phyloP scores from a whole-genome alignment of 306 rosid species.

The Inga laurina region DNA sequence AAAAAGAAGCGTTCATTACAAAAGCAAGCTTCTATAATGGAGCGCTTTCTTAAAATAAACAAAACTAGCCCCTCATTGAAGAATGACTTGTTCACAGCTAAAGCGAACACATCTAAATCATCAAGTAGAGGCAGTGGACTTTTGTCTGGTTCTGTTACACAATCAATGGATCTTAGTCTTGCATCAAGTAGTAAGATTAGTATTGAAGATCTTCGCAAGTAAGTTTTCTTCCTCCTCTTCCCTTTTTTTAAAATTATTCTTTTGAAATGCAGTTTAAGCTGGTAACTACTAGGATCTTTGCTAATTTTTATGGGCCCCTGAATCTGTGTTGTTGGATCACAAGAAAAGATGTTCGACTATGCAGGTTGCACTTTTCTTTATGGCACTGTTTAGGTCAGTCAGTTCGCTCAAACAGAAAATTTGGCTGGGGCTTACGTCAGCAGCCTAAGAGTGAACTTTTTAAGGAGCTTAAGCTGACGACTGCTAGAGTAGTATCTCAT shows the following conservation, averaged over 20 bases:
- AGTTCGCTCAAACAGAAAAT: conserved; percentile 57
- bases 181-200: conserved; percentile 45
- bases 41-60: conserved; percentile 74
- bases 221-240: conserved; percentile 22
- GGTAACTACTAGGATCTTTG: neutral
- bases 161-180: conserved; percentile 69
- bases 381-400: conserved; percentile 67
- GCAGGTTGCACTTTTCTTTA: conserved; percentile 71
- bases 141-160: conserved; percentile 56
- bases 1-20: conserved; percentile 65
- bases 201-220: conserved; percentile 65
- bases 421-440: conserved; percentile 79
- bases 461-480: conserved; percentile 78
- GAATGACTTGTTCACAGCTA: conserved; percentile 43
- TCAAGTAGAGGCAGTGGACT: conserved; percentile 39
- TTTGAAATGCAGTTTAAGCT: neutral
- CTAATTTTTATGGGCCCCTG: neutral
- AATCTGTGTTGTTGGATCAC: neutral
- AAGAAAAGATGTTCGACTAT: conserved; percentile 19
- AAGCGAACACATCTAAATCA: conserved; percentile 37
- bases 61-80: conserved; percentile 46
- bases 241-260: neutral
- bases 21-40: conserved; percentile 89
- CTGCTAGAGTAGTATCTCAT: conserved; percentile 46
- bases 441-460: conserved; percentile 63